phyloP scores from a whole-genome alignment of 192 early-diverging fungal species.

The Coemansia asiatica region DNA sequence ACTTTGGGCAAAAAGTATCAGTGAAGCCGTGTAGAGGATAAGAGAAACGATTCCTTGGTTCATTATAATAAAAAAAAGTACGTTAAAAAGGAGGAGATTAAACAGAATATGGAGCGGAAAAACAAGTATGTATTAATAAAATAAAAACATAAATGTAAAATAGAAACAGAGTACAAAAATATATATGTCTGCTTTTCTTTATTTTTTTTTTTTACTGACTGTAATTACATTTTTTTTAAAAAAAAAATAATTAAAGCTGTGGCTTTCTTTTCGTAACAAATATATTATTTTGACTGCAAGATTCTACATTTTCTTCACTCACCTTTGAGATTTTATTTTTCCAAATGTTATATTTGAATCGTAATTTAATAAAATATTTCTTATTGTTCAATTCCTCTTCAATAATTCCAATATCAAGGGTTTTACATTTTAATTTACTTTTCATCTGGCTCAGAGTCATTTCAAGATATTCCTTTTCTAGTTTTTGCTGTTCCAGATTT shows the following conservation, averaged over 20 bases:
- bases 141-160: background rate
- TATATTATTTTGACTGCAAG: background rate
- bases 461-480: too few relatives aligned
- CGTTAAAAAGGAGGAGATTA: background rate
- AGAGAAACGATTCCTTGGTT: background rate
- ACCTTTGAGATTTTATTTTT: background rate
- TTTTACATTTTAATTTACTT: too few relatives aligned
- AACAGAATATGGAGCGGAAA: background rate
- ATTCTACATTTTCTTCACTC: background rate
- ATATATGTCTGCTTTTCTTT: background rate
- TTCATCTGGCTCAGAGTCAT: too few relatives aligned
- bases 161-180: background rate
- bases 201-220: too few relatives aligned
- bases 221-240: background rate
- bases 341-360: background rate
- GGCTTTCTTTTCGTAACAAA: too few relatives aligned
- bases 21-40: background rate
- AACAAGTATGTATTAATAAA: background rate
- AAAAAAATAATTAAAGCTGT: background rate
- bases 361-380: background rate
- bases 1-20: constrained; percentile 7
- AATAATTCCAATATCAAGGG: too few relatives aligned
- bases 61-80: background rate
- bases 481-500: too few relatives aligned
- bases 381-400: background rate